Percentiles rank a stretch among this genome's conserved stretches.
Evolutionary conservation across 2,329 filamentous ascomycete genomes (phyloP).

Genomic region (Pseudocercospora vitis): DNA sequence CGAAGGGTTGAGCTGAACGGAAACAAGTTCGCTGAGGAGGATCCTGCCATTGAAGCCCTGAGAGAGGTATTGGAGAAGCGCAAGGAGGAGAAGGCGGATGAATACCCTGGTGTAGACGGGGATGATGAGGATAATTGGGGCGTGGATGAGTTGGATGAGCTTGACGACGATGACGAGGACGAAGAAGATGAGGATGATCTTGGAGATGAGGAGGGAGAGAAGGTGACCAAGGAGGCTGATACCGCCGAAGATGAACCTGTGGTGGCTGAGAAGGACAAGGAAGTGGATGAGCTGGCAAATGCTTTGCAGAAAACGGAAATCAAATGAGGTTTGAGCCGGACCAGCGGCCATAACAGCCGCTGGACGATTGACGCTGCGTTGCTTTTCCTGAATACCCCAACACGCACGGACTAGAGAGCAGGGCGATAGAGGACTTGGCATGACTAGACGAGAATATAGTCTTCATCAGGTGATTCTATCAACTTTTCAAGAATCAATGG

Average conservation of each 20-base stretch:
- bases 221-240: slow-evolving; percentile 67
- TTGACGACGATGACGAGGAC: slow-evolving; percentile 70
- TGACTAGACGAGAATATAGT: too few relatives aligned
- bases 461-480: too few relatives aligned
- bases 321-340: slow-evolving; percentile 26
- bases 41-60: slow-evolving; percentile 67
- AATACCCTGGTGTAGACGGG: slow-evolving; percentile 57
- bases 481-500: too few relatives aligned
- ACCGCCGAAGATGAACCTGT: slow-evolving; percentile 72
- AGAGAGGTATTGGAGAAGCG: slow-evolving; percentile 55
- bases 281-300: slow-evolving; percentile 78
- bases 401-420: background rate
- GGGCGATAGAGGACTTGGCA: background rate
- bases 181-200: slow-evolving; percentile 62
- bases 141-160: slow-evolving; percentile 80
- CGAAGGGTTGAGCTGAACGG: slow-evolving; percentile 91
- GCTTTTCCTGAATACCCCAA: slow-evolving; percentile 5
- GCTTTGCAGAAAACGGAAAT: slow-evolving; percentile 68
- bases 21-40: slow-evolving; percentile 89
- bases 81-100: slow-evolving; percentile 55
- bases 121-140: slow-evolving; percentile 80
- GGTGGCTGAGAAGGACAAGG: slow-evolving; percentile 68
- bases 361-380: background rate
- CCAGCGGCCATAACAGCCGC: background rate
- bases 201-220: slow-evolving; percentile 65